phyloP scores from a whole-genome alignment of 345 rosid genomes.

The Anacardium occidentale region DNA sequence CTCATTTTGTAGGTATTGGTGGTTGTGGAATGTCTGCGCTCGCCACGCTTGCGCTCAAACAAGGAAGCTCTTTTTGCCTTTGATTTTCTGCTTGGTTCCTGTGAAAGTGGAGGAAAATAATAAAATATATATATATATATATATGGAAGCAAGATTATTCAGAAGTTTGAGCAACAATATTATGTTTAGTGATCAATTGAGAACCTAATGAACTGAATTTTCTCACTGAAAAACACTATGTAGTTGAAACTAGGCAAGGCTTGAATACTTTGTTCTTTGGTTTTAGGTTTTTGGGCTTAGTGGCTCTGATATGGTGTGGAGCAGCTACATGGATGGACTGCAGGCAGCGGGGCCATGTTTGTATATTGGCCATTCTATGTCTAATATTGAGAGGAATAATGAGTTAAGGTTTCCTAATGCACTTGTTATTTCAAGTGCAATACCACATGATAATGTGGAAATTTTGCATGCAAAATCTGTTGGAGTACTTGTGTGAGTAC shows the following conservation, averaged over 20 bases:
- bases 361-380: slow-evolving; percentile 21
- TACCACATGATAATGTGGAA: slow-evolving; percentile 32
- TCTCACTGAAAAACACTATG: not conserved
- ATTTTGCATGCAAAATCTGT: slow-evolving; percentile 27
- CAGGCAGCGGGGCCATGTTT: slow-evolving; percentile 23
- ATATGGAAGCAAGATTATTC: not conserved
- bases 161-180: not conserved
- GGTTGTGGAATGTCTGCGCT: slow-evolving; percentile 37
- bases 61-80: slow-evolving; percentile 16
- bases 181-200: not conserved
- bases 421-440: slow-evolving; percentile 39
- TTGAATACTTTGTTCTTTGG: not conserved
- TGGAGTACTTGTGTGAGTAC: slow-evolving; percentile 33
- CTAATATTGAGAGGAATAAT: slow-evolving; percentile 16
- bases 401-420: slow-evolving; percentile 27
- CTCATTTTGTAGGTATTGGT: slow-evolving; percentile 41
- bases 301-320: slow-evolving; percentile 31
- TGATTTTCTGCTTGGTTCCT: not conserved
- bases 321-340: slow-evolving; percentile 27
- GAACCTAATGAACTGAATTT: not conserved
- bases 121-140: not conserved
- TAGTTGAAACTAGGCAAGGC: not conserved
- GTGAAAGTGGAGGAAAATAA: not conserved
- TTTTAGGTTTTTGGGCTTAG: slow-evolving; percentile 34
- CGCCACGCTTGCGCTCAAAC: slow-evolving; percentile 35